Conservation (phyloP, 306 rosid species). For the Argentina anserina region DNA sequence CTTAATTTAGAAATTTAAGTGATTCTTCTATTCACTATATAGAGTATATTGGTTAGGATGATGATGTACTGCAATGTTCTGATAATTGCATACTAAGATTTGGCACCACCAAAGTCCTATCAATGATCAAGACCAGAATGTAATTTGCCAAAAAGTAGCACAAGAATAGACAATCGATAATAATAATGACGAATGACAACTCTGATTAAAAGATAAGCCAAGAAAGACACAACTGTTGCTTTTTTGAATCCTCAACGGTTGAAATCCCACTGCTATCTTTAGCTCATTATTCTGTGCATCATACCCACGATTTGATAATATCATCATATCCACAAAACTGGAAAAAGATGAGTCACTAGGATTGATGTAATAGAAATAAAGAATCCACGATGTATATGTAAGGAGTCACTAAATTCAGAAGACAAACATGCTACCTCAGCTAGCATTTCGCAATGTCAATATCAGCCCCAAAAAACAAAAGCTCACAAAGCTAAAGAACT, state of each 20-base stretch:
- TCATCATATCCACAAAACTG: background rate
- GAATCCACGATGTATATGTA: background rate
- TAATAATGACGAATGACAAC: background rate
- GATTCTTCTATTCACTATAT: background rate
- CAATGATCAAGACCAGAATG: background rate
- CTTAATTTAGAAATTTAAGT: background rate
- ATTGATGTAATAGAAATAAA: background rate
- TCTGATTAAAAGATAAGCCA: background rate
- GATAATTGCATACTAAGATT: background rate
- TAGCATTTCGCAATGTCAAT: constrained; percentile 5
- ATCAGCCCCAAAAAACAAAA: background rate
- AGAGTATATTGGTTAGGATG: background rate
- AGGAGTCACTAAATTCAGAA: background rate
- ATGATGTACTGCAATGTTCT: background rate
- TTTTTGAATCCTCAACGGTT: background rate
- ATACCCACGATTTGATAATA: background rate
- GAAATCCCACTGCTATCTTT: background rate
- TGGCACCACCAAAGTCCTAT: background rate
- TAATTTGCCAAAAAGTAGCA: too few species aligned
- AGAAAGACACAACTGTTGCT: background rate
- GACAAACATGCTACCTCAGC: background rate
- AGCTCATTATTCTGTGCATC: background rate
- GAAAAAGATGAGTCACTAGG: background rate
- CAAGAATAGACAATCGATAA: too few species aligned
- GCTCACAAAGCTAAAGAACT: constrained; percentile 1